phyloP scores from a whole-genome alignment of 306 rosid species.

The Geum urbanum region DNA sequence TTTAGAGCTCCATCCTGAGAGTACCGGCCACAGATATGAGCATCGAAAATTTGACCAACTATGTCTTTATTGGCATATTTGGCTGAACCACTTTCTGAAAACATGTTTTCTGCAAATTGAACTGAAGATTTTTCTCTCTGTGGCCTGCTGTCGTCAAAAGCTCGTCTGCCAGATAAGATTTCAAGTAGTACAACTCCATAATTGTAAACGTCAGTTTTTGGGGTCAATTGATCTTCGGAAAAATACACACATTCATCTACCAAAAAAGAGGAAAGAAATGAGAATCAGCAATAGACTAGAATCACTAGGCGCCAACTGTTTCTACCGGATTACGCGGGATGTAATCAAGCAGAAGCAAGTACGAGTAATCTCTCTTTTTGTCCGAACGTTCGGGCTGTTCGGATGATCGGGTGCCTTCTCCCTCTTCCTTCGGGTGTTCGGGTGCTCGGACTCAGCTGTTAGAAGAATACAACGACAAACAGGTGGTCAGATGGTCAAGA shows the following conservation, averaged over 20 bases:
- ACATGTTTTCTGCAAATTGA: slow-evolving; percentile 48
- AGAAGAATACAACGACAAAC: too few relatives aligned
- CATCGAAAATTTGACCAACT: slow-evolving; percentile 62
- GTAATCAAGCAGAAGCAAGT: too few relatives aligned
- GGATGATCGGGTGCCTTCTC: too few relatives aligned
- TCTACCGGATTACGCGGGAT: too few relatives aligned
- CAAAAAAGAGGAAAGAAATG: slow-evolving; percentile 7
- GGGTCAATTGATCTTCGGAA: slow-evolving; percentile 65
- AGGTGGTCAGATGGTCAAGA: too few relatives aligned
- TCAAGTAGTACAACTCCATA: slow-evolving; percentile 95
- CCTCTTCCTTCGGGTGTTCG: too few relatives aligned
- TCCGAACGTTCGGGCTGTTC: too few relatives aligned
- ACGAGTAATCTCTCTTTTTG: too few relatives aligned
- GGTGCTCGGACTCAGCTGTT: too few relatives aligned
- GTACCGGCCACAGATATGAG: slow-evolving; percentile 75
- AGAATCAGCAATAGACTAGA: slow-evolving; percentile 11
- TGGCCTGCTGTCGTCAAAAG: slow-evolving; percentile 73
- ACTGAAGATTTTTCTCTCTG: slow-evolving; percentile 57
- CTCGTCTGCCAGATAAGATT: slow-evolving; percentile 67
- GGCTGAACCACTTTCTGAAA: slow-evolving; percentile 5
- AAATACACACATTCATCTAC: neutral
- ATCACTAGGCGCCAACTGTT: too few relatives aligned
- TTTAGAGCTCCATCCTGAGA: slow-evolving; percentile 46
- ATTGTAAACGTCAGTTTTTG: slow-evolving; percentile 81
- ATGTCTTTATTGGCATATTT: slow-evolving; percentile 64